Base-by-base conservation (phyloP, 257 asterid species). In the Verbena officinalis region DNA sequence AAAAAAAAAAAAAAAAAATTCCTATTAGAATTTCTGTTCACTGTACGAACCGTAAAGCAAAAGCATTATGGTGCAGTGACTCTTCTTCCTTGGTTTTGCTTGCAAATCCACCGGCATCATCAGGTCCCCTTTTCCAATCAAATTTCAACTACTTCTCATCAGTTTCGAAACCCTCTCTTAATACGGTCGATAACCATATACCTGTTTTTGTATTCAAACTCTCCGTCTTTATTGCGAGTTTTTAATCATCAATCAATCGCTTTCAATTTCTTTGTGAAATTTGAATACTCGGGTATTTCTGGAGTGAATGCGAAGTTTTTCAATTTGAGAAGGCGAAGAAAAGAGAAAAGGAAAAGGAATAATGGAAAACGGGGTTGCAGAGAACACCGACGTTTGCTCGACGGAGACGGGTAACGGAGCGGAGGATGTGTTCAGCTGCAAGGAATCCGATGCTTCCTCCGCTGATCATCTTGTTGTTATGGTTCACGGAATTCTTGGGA, bases 401-500 rank as follows among this genome's bases (percentile, higher is more conserved):
- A 75, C 82, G 66, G 95, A 70, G 75, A 75, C 88, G 56, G 81
- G 65, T 20, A 67, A 79, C 67, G 95, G 93, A 15, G 96, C 81
- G 34, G 87, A 81, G 80, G 96, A 86, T 64, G 95, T 88, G 34
- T 84, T 64, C 66, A 86, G 89, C 65, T 79, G 75, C 67, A 80
- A 73, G 45, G 63, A 73, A 4, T 80, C 91, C 46, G 90, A 90
- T 69, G 85, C 74, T 66, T 71, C 81, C 0, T 74, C 90, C 4
- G 97, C 95, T 31, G 98, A 88, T 88, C 99, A 94, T 81, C 97
- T 94, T 5, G 93, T 94, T 61, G 79, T 94, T 51, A 79, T 94
- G 96, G 95, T 94, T 43, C 99, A 94, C 59, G 99, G 99, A 52
- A 94, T 94, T 73, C 96, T 94, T 4, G 99, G 99, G 66, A 94